Percentiles rank a stretch among this genome's conserved stretches.
Evolutionary conservation across 108 stramenopile species (phyloP).

Genomic region (Stephanodiscus triporus): DNA sequence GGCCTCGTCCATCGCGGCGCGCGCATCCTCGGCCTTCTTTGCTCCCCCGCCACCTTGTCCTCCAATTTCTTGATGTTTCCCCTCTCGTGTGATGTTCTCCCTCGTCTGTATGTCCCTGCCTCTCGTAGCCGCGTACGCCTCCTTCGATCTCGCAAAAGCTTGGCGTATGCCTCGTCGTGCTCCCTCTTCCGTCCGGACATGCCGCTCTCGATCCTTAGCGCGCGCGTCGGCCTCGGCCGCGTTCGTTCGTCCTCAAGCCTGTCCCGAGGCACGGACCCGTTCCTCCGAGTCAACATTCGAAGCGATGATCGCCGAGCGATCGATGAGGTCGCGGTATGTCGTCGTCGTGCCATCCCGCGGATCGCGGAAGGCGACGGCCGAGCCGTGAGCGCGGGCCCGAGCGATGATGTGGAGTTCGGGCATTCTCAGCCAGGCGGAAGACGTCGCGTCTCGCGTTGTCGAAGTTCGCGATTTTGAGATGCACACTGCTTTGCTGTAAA

Average conservation of each 20-base stretch:
- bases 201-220: slow-evolving; percentile 67
- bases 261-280: too few species aligned
- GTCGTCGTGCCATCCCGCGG: too few species aligned
- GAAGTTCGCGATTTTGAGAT: too few species aligned
- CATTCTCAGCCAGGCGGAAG: too few species aligned
- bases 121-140: slow-evolving; percentile 89
- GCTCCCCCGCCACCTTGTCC: slow-evolving; percentile 67
- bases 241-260: slow-evolving; percentile 54
- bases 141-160: slow-evolving; percentile 78
- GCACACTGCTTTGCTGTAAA: too few species aligned
- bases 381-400: too few species aligned
- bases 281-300: too few species aligned
- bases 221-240: slow-evolving; percentile 55
- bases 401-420: too few species aligned
- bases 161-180: slow-evolving; percentile 62
- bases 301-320: too few species aligned
- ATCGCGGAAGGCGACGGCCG: too few species aligned
- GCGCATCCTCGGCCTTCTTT: slow-evolving; percentile 64
- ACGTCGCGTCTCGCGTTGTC: too few species aligned
- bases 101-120: slow-evolving; percentile 91
- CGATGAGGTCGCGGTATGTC: too few species aligned
- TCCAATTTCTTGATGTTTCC: slow-evolving; percentile 75
- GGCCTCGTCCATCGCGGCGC: slow-evolving; percentile 55
- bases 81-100: slow-evolving; percentile 89
- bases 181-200: slow-evolving; percentile 60